Evolutionary conservation across 495 filamentous ascomycete species (phyloP), one percentile per base, ranked within the genome.

Genomic region (Penicillium salamii): DNA sequence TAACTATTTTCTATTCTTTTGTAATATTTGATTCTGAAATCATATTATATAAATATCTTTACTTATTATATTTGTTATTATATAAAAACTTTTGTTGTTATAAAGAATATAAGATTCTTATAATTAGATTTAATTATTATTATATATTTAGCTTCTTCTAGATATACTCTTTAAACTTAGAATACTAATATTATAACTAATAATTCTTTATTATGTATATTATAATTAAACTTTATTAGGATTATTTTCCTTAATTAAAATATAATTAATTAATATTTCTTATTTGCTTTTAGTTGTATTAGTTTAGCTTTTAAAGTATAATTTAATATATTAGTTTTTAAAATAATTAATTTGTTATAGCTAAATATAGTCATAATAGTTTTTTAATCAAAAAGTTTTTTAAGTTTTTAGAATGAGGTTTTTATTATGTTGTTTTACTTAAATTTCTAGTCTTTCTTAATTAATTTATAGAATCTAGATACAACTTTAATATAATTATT

Each of bases 191-290:
- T 62, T 11, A 64, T 62, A 7, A 44, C 54, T 7, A 70, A 35
- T 5, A 68, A 26, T 39, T 63, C 59, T 34, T 66, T 62, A 29
- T 71, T 41, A 18, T 69, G 39, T 11, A 69, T 68, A 19, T 59
- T 17, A 34, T 71, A 74, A 31, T 72, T 71, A 0, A 24, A 18
- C 42, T 74, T 58, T 1, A 54, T 58, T 1, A 50, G 41, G 12
- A 21, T 52, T 8, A 65, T 41, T 20, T 54, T 66, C 23, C 50
- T 58, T 0, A 53, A 71, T 31, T 42, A 59, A 41, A 54, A 71
- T 11, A 45, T 46, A 7, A 58, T 41, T 20, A 53, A 57, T 28
- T 9, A 8, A 17, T n/a, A 20, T 8, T 9, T 34, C 8, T 9
- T 42, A 15, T 55, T 61, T 12, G 42, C 49, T 37, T 13, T 54